phyloP scores from a whole-genome alignment of 108 stramenopile species.

The Nitzschia putrida region DNA sequence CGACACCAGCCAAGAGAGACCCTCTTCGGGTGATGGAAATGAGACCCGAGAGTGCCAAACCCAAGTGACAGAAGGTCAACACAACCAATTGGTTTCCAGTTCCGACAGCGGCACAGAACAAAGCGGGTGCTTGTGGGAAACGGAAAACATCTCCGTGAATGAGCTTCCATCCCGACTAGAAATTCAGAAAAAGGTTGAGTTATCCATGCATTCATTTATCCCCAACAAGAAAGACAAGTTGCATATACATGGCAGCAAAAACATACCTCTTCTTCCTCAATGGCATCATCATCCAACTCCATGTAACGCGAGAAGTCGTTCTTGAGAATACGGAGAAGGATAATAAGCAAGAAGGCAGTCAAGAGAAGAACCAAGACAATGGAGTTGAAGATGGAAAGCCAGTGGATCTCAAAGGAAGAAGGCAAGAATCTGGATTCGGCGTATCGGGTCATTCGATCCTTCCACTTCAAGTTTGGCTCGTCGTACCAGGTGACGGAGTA shows the following conservation, averaged over 20 bases:
- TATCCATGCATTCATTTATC: neutral
- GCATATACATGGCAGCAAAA: neutral
- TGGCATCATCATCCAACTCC: constrained; percentile 89
- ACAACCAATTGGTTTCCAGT: constrained; percentile 89
- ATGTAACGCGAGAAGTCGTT: constrained; percentile 97
- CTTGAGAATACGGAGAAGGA: constrained; percentile 93
- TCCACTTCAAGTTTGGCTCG: constrained; percentile 71
- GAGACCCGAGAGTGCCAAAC: constrained; percentile 81
- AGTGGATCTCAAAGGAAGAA: constrained; percentile 90
- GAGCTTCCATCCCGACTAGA: constrained; percentile 95
- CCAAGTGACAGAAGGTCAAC: constrained; percentile 77
- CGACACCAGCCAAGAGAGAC: constrained; percentile 87
- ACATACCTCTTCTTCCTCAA: constrained; percentile 93
- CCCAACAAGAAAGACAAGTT: no score
- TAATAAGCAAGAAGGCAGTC: constrained; percentile 94
- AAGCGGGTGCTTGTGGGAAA: constrained; percentile 72
- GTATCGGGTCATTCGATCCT: constrained; percentile 86
- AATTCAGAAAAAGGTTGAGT: neutral
- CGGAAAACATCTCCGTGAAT: constrained; percentile 98
- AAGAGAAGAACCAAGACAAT: constrained; percentile 95
- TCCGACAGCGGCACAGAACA: constrained; percentile 90
- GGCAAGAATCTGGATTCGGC: constrained; percentile 83
- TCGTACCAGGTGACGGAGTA: constrained; percentile 94
- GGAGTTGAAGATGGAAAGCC: constrained; percentile 98
- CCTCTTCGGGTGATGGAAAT: constrained; percentile 93